Percentiles rank a stretch among this genome's conserved stretches.
phyloP scores from a whole-genome alignment of 2,329 filamentous ascomycete species.

The Xylariomycetidae sp. region DNA sequence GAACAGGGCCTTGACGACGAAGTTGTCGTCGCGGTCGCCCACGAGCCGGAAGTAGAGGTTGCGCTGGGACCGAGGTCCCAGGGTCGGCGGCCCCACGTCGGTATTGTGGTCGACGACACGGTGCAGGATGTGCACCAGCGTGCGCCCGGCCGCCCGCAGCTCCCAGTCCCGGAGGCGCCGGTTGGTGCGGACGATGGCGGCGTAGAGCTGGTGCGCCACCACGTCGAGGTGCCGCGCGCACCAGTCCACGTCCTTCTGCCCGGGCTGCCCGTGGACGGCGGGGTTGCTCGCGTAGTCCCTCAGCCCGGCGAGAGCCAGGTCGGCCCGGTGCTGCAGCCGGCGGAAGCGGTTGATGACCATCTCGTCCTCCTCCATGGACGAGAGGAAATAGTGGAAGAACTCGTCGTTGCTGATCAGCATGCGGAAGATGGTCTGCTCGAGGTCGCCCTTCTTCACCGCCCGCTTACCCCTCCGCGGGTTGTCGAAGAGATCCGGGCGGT shows the following conservation, averaged over 20 bases:
- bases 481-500: constrained; percentile 43
- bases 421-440: constrained; percentile 47
- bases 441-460: constrained; percentile 39
- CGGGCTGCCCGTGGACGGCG: constrained; percentile 4
- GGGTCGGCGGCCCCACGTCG: constrained; percentile 29
- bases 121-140: constrained; percentile 44
- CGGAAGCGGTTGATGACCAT: constrained; percentile 42
- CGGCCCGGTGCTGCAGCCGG: constrained; percentile 42
- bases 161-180: constrained; percentile 33
- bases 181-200: constrained; percentile 34
- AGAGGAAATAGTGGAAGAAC: constrained; percentile 50
- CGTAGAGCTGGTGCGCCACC: constrained; percentile 38
- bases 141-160: constrained; percentile 40
- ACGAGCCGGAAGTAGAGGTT: constrained; percentile 47
- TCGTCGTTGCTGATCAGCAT: constrained; percentile 51
- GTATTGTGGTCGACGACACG: constrained; percentile 37
- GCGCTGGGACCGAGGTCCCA: constrained; percentile 26
- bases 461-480: constrained; percentile 25
- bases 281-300: constrained; percentile 24
- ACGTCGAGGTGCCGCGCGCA: constrained; percentile 42
- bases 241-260: constrained; percentile 41
- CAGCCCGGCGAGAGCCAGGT: constrained; percentile 41
- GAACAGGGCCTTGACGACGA: constrained; percentile 40
- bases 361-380: constrained; percentile 39
- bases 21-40: constrained; percentile 38